Evolutionary conservation across 495 filamentous ascomycete genomes (phyloP).

Genomic region (Filosporella fistucella): DNA sequence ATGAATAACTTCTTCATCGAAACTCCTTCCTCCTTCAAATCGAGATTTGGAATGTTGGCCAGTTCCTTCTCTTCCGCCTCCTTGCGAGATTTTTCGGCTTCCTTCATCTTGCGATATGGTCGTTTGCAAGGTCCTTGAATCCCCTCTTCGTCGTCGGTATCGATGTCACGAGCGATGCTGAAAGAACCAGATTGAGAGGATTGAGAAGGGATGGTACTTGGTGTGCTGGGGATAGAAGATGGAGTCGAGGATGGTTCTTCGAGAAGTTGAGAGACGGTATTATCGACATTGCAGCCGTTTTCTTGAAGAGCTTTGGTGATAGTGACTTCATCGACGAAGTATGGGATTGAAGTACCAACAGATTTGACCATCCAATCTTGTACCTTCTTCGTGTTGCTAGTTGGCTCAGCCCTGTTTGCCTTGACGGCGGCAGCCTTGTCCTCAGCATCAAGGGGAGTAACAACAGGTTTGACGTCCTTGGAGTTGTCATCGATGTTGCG

Average conservation of each 20-base stretch:
- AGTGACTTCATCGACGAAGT: conserved; percentile 45
- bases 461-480: conserved; percentile 32
- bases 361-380: conserved; percentile 59
- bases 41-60: too few species aligned
- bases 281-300: conserved; percentile 55
- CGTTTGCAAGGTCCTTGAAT: too few species aligned
- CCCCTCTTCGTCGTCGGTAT: too few species aligned
- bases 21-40: too few species aligned
- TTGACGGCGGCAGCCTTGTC: conserved; percentile 23
- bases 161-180: too few species aligned
- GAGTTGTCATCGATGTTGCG: conserved; percentile 57
- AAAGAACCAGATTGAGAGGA: too few species aligned
- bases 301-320: conserved; percentile 56
- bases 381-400: conserved; percentile 23
- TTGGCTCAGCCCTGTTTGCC: conserved; percentile 19
- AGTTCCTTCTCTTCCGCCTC: too few species aligned
- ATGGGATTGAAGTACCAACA: conserved; percentile 53
- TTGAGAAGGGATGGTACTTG: neutral
- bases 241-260: conserved; percentile 27
- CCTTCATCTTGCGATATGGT: too few species aligned
- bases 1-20: too few species aligned
- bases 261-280: conserved; percentile 53
- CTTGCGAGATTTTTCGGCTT: too few species aligned
- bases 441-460: conserved; percentile 37
- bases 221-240: conserved; percentile 9